Conservation (phyloP, 2,329 filamentous ascomycete species). For the Verticillium nonalfalfae region DNA sequence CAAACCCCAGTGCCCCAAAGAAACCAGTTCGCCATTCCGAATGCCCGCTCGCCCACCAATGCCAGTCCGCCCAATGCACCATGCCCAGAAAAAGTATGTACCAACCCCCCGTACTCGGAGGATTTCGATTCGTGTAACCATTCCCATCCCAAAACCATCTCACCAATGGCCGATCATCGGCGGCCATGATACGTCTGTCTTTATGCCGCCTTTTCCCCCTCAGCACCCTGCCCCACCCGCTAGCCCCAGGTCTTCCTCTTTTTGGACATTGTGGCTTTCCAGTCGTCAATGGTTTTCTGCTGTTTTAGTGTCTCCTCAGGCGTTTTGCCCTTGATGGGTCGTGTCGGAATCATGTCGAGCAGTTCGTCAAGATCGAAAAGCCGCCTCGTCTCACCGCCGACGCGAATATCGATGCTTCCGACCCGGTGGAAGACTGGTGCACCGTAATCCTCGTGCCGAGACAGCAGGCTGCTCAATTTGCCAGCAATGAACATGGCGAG, state of each 20-base stretch:
- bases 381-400: constrained; percentile 9
- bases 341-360: constrained; percentile 8
- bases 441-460: constrained; percentile 11
- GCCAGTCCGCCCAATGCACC: constrained; percentile 1
- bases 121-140: constrained; percentile 6
- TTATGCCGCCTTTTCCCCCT: constrained; percentile 1
- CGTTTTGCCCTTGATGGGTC: constrained; percentile 8
- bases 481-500: constrained; percentile 12
- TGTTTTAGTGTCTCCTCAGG: constrained; percentile 7
- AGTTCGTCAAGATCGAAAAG: constrained; percentile 11
- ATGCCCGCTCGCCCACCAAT: neutral
- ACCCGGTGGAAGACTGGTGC: constrained; percentile 8
- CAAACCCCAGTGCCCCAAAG: neutral
- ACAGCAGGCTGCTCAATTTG: constrained; percentile 9
- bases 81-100: constrained; percentile 3
- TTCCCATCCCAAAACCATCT: neutral
- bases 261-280: constrained; percentile 6
- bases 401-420: constrained; percentile 11
- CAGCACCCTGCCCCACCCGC: neutral
- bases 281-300: constrained; percentile 8
- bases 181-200: neutral
- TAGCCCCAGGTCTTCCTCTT: neutral
- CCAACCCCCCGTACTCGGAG: neutral
- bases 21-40: neutral
- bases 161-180: neutral